A percentile compares a stretch with the other conserved stretches of the same genome.
Conservation (phyloP, 2,329 filamentous ascomycete genomes). For the Tolypocladium pustulatum region DNA sequence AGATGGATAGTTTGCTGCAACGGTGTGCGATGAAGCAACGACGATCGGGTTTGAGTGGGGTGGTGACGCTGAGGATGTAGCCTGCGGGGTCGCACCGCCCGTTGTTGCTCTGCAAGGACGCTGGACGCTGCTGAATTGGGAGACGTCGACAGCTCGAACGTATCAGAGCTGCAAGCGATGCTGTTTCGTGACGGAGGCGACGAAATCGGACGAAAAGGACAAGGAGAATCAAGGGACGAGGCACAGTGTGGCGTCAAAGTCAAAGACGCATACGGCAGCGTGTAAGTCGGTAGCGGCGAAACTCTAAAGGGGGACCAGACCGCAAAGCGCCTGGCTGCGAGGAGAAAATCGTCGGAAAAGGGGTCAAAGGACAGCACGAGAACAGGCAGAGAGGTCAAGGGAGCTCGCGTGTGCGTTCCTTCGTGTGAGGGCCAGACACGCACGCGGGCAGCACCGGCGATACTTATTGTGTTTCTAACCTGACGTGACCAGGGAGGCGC, state of each 20-base stretch:
- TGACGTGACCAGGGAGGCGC: not conserved
- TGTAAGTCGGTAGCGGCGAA: not conserved
- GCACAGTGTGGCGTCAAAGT: not conserved
- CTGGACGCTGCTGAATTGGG: not conserved
- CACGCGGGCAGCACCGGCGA: not conserved
- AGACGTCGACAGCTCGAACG: not conserved
- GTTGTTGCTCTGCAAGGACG: not conserved
- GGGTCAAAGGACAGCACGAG: not conserved
- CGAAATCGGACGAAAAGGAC: not conserved
- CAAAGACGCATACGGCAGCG: not conserved
- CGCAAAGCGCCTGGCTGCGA: not conserved
- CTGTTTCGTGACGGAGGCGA: not conserved
- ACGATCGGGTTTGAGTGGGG: not conserved
- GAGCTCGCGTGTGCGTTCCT: not conserved
- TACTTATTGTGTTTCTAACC: conserved; percentile 1
- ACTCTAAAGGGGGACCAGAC: not conserved
- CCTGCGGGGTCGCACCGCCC: conserved; percentile 2
- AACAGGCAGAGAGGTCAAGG: not conserved
- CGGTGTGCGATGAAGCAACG: not conserved
- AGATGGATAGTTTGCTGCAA: not conserved
- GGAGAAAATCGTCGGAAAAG: not conserved
- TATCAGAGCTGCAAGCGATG: not conserved
- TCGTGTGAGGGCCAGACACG: not conserved
- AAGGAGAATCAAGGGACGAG: not conserved
- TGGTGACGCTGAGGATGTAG: not conserved